Evolutionary conservation across 352 stramenopile species (phyloP).

Genomic region (Phytopythium helicoides): DNA sequence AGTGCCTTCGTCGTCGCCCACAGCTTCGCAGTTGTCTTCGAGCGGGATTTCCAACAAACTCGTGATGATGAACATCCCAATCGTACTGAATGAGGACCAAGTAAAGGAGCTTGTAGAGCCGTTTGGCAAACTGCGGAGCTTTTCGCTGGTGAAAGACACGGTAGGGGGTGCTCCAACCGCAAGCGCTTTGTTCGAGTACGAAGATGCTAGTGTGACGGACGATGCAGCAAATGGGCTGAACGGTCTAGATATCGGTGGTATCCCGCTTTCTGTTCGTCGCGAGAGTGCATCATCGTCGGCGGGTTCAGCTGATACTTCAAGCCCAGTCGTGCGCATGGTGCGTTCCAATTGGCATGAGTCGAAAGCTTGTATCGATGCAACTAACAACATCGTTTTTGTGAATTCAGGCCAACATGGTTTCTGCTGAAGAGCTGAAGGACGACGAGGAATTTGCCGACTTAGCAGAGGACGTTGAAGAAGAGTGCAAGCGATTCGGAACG

Average conservation of each 20-base stretch:
- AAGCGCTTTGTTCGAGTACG: constrained; percentile 81
- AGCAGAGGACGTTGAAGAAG: constrained; percentile 88
- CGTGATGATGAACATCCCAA: constrained; percentile 82
- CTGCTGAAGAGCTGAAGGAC: constrained; percentile 78
- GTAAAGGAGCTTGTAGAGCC: constrained; percentile 83
- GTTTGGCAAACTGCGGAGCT: constrained; percentile 73
- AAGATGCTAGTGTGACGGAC: constrained; percentile 50
- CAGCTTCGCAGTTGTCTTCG: not conserved
- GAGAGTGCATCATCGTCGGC: constrained; percentile 19
- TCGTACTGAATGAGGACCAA: constrained; percentile 72
- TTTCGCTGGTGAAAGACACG: constrained; percentile 60
- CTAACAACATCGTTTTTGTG: not conserved
- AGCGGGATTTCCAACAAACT: constrained; percentile 35
- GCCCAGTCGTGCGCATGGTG: constrained; percentile 77
- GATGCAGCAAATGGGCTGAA: constrained; percentile 72
- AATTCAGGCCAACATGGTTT: constrained; percentile 81
- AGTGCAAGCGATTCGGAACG: constrained; percentile 85
- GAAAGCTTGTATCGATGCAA: not conserved
- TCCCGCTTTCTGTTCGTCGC: constrained; percentile 58
- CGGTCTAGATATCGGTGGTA: constrained; percentile 74
- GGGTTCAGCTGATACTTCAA: constrained; percentile 30
- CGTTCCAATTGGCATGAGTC: constrained; percentile 5
- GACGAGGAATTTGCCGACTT: constrained; percentile 86
- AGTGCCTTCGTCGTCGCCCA: not conserved
- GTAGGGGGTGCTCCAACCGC: constrained; percentile 48